Base-by-base conservation (phyloP, 176 grass and related monocot genomes). In the Juncus inflexus region DNA sequence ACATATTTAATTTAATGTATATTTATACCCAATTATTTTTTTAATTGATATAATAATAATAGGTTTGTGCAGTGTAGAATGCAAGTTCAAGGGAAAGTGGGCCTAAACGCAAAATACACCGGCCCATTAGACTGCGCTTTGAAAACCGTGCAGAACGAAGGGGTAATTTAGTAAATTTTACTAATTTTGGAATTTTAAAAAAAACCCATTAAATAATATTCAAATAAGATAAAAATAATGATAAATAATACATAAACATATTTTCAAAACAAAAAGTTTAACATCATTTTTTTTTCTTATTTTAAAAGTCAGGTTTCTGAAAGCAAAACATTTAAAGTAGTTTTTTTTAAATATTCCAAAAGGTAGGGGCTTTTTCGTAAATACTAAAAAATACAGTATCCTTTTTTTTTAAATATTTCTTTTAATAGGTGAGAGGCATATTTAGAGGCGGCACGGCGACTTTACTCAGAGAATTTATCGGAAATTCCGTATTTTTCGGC, bases 31-130 rank as follows among this genome's bases (percentile, higher is more conserved):
- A 61, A 67, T 72, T 42, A 78, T 78, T 82, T 60, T 38, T 60
- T 62, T 53, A 19, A 14, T 61, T 80, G 64, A 82, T 86, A 63
- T 83, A 84, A 90, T 78, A 57, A 61, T 50, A 65, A 90, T 73
- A 81, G 40, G 52, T 47, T 47, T 85, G 36, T 96, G 69, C 87
- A 96, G 87, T 91, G 91, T 86, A 96, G 91, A 84, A 96, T 96
- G 87, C 87, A 96, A 96, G 91, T 91, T 77, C 91, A 96, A 86
- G 91, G 91, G 58, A 96, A 91, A 78, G 74, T 85, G 60, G 12
- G 70, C 61, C 70, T 59, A 28, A 78, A 69, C 81, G 65, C 80
- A 50, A 83, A 73, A 63, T 96, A 88, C 66, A 79, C 73, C 16
- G 86, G 91, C 19, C 91, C 91, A 70, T 62, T 96, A 60, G 87